phyloP scores from a whole-genome alignment of 225 moss, liverwort and hornwort genomes.

The Sphagnum contortum region DNA sequence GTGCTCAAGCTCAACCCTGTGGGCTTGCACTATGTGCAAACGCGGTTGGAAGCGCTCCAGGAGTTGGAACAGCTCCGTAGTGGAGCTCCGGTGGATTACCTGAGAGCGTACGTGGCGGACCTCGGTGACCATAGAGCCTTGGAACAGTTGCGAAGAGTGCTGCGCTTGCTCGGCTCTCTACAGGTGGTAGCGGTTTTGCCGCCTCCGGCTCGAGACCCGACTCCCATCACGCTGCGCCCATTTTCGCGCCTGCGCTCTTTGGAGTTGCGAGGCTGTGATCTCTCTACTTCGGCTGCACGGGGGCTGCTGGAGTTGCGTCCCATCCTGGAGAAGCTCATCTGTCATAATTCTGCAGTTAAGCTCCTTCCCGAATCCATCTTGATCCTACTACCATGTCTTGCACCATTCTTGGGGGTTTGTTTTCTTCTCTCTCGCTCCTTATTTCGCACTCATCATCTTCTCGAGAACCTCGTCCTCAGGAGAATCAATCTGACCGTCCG shows the following conservation, averaged over 20 bases:
- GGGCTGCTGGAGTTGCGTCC: slow-evolving; percentile 88
- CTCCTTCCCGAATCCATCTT: neutral
- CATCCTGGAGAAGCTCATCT: slow-evolving; percentile 77
- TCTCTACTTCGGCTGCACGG: slow-evolving; percentile 77
- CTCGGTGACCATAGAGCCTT: slow-evolving; percentile 89
- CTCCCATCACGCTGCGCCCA: slow-evolving; percentile 65
- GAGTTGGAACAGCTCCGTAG: slow-evolving; percentile 86
- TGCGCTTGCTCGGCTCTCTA: slow-evolving; percentile 55
- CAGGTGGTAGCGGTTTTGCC: slow-evolving; percentile 69
- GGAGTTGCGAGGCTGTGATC: slow-evolving; percentile 92
- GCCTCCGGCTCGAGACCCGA: slow-evolving; percentile 64
- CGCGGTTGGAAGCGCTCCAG: slow-evolving; percentile 78
- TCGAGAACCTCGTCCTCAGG: too few species aligned
- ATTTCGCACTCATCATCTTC: too few species aligned
- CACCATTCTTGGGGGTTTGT: too few species aligned
- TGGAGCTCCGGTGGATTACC: slow-evolving; percentile 88
- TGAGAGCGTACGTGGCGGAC: slow-evolving; percentile 92
- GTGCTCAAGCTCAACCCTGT: slow-evolving; percentile 91
- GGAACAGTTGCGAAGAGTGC: slow-evolving; percentile 77
- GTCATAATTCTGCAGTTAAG: slow-evolving; percentile 76
- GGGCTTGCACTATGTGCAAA: slow-evolving; percentile 83
- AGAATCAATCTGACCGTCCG: too few species aligned
- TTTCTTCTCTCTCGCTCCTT: too few species aligned
- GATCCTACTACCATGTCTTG: too few species aligned
- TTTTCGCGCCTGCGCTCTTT: slow-evolving; percentile 67